These are phyloP conservation scores for Cairneyella variabilis DNA, from an alignment of 495 filamentous ascomycete genomes.

Conservation along the genomic window DNA sequence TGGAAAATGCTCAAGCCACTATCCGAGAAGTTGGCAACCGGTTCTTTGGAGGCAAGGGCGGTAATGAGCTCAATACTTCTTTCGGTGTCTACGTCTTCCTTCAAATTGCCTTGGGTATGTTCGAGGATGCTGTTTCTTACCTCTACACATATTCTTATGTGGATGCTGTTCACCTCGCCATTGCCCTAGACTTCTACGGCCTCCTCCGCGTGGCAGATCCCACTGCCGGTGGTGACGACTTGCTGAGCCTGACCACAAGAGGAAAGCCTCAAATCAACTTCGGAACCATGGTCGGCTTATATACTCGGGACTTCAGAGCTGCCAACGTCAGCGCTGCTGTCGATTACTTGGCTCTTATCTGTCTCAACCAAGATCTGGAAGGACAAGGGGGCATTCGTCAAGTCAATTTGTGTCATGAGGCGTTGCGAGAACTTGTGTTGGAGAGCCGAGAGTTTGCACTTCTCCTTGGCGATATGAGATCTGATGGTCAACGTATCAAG, in stretches of 20 bases:
- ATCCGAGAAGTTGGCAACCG: constrained; percentile 84
- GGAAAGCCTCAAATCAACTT: constrained; percentile 90
- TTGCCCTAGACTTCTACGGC: constrained; percentile 86
- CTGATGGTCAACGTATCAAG: constrained; percentile 74
- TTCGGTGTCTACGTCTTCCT: constrained; percentile 92
- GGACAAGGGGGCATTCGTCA: constrained; percentile 72
- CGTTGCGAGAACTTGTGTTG: constrained; percentile 89
- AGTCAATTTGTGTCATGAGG: constrained; percentile 81
- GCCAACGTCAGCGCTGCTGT: constrained; percentile 81
- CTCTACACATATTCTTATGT: constrained; percentile 85
- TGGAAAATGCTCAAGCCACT: constrained; percentile 79
- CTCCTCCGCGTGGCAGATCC: constrained; percentile 80
- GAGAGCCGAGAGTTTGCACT: constrained; percentile 93
- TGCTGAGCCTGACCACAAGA: constrained; percentile 65
- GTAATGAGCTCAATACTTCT: constrained; percentile 56
- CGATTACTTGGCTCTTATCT: constrained; percentile 91
- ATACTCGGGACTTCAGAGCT: constrained; percentile 91
- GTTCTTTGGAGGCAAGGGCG: constrained; percentile 67
- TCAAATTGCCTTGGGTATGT: constrained; percentile 87
- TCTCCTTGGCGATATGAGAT: constrained; percentile 84
- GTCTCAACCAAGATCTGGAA: constrained; percentile 82
- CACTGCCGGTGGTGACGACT: constrained; percentile 62
- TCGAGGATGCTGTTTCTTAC: constrained; percentile 88
- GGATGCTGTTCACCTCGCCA: constrained; percentile 91
- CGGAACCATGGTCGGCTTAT: constrained; percentile 85